Percentiles rank a stretch among this genome's conserved stretches.
phyloP scores from a whole-genome alignment of 2,329 filamentous ascomycete genomes.

The Alternaria arborescens region DNA sequence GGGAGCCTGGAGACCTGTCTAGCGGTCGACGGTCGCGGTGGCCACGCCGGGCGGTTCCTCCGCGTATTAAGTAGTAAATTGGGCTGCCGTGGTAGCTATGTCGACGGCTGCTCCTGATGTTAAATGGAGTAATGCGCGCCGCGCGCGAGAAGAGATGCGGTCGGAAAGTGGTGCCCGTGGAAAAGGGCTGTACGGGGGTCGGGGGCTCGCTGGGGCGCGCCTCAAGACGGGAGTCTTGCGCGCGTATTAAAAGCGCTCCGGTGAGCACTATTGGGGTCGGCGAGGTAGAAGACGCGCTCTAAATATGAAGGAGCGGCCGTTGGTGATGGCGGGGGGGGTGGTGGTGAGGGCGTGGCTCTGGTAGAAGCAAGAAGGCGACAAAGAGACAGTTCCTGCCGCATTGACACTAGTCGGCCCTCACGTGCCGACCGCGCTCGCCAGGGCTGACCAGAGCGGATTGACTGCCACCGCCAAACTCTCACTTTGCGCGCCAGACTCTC shows the following conservation, averaged over 20 bases:
- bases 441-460: not conserved
- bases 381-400: constrained; percentile 13
- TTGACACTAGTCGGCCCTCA: constrained; percentile 25
- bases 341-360: constrained; percentile 37
- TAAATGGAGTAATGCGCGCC: constrained; percentile 38
- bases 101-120: constrained; percentile 22
- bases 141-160: constrained; percentile 44
- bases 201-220: constrained; percentile 41
- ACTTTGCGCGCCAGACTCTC: constrained; percentile 20
- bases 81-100: constrained; percentile 31
- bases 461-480: not conserved
- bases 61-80: constrained; percentile 23
- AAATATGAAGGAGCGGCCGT: constrained; percentile 42
- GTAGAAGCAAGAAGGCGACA: constrained; percentile 25
- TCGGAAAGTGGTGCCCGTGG: constrained; percentile 36
- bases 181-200: constrained; percentile 41
- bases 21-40: constrained; percentile 36
- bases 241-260: constrained; percentile 35
- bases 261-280: constrained; percentile 35
- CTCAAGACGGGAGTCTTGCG: constrained; percentile 32
- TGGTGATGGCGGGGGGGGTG: constrained; percentile 39
- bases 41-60: constrained; percentile 43
- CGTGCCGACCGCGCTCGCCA: not conserved
- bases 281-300: constrained; percentile 45
- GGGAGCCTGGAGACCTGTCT: constrained; percentile 20